Percentiles rank a stretch among this genome's conserved stretches.
Conservation (phyloP, 257 asterid genomes). For the Solanum verrucosum region DNA sequence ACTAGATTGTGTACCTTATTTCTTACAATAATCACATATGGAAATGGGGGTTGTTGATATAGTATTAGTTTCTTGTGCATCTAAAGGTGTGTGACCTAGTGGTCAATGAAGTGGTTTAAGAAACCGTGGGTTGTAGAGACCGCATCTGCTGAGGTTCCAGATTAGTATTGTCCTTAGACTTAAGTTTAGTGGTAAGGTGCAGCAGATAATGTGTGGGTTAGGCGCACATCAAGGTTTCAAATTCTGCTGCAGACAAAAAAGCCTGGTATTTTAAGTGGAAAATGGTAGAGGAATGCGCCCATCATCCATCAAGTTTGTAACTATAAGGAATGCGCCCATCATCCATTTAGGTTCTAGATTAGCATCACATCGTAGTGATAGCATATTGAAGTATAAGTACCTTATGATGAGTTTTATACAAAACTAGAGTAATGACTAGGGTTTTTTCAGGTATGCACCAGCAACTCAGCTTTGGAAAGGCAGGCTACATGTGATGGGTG, state of each 20-base stretch:
- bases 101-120: not conserved
- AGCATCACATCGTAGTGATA: not conserved
- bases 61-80: not conserved
- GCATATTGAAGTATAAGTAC: not conserved
- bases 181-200: not conserved
- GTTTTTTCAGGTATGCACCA: constrained; percentile 63
- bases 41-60: not conserved
- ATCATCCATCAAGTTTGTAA: not conserved
- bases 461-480: constrained; percentile 82
- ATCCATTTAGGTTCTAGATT: not conserved
- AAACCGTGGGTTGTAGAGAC: not conserved
- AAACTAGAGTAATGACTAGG: not conserved
- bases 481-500: constrained; percentile 74
- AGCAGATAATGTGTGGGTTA: not conserved
- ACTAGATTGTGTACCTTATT: not conserved
- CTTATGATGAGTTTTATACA: not conserved
- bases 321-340: not conserved
- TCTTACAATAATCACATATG: not conserved
- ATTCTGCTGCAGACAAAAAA: not conserved
- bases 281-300: not conserved
- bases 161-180: not conserved
- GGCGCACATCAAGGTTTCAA: not conserved
- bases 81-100: not conserved
- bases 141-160: not conserved
- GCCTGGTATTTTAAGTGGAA: not conserved